These are phyloP conservation scores for Puccinia triticina DNA, from an alignment of 1,284 basidiomycete species.

Conservation along the genomic window DNA sequence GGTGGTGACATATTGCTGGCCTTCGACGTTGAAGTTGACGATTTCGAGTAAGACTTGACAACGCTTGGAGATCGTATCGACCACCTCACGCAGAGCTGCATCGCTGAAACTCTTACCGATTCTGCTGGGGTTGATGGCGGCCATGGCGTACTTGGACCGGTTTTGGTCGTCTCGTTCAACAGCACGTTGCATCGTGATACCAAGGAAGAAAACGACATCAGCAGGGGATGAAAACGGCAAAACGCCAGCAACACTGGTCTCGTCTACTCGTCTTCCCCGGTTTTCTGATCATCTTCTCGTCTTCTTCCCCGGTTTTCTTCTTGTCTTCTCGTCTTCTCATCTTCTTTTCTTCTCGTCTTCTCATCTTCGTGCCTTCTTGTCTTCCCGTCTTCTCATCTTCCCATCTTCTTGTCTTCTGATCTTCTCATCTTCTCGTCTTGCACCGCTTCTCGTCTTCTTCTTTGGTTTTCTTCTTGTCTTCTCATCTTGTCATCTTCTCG, in stretches of 20 bases:
- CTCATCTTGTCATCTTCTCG: too few species aligned
- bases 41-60: constrained; percentile 87
- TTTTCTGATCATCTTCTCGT: too few species aligned
- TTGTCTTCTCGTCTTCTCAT: too few species aligned
- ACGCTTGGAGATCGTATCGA: constrained; percentile 78
- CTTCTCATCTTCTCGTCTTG: too few species aligned
- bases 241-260: constrained; percentile 80
- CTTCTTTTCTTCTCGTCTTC: too few species aligned
- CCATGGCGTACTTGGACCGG: constrained; percentile 97
- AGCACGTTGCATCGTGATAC: constrained; percentile 98
- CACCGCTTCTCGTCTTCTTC: too few species aligned
- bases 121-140: constrained; percentile 95
- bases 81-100: constrained; percentile 82
- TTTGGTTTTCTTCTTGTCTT: too few species aligned
- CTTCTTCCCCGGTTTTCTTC: too few species aligned
- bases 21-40: constrained; percentile 92
- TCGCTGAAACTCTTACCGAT: constrained; percentile 93
- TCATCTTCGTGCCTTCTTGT: too few species aligned
- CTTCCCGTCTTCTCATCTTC: too few species aligned
- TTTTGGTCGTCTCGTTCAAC: constrained; percentile 90
- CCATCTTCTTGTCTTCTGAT: too few species aligned
- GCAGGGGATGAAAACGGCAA: constrained; percentile 93
- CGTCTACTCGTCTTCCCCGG: too few species aligned
- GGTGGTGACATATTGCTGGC: constrained; percentile 73
- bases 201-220: constrained; percentile 98